phyloP scores from a whole-genome alignment of 2,329 filamentous ascomycete species.

The Sclerotinia trifoliorum region DNA sequence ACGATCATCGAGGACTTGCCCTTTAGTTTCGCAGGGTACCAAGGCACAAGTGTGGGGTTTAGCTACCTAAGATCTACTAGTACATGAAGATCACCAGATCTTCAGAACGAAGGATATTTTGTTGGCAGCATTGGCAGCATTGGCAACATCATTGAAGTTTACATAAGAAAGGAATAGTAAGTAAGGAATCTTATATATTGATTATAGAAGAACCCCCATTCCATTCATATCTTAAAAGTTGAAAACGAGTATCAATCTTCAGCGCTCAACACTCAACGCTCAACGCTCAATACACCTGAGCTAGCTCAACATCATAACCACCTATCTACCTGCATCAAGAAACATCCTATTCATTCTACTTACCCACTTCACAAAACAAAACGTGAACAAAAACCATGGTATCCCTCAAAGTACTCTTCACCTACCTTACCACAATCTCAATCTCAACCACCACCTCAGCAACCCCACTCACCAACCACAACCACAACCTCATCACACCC shows the following conservation, averaged over 20 bases:
- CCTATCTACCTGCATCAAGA: too few species aligned
- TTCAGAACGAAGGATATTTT: not conserved
- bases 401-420: constrained; percentile 2
- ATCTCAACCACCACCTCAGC: not conserved
- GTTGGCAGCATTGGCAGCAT: not conserved
- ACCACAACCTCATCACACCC: not conserved
- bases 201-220: not conserved
- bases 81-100: constrained; percentile 4
- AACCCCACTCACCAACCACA: not conserved
- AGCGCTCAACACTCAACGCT: not conserved
- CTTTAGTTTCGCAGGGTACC: too few species aligned
- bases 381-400: not conserved
- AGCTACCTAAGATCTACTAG: not conserved
- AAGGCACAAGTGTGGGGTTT: not conserved
- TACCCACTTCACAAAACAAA: not conserved
- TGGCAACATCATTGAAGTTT: too few species aligned
- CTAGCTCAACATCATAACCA: not conserved
- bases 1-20: not conserved
- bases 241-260: not conserved
- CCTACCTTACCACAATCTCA: not conserved
- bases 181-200: too few species aligned
- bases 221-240: not conserved
- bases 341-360: not conserved
- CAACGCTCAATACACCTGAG: not conserved
- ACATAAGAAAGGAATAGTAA: not conserved